These are phyloP conservation scores for Epichloe glyceriae DNA, from an alignment of 2,329 filamentous ascomycete species.

Conservation along the genomic window DNA sequence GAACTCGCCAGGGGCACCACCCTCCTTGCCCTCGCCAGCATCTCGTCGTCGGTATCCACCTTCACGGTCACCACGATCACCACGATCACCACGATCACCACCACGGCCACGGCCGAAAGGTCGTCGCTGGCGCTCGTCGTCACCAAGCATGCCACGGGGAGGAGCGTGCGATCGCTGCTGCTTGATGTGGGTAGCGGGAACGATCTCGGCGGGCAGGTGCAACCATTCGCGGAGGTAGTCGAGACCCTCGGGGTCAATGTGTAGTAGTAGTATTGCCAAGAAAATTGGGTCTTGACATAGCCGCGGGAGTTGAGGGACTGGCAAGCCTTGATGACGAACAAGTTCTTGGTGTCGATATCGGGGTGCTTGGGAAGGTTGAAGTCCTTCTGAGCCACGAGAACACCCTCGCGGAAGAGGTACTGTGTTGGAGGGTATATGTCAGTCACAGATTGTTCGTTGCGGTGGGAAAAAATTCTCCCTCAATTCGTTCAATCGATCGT, in stretches of 20 bases:
- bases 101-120: conserved; percentile 72
- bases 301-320: conserved; percentile 97
- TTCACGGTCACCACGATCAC: conserved; percentile 67
- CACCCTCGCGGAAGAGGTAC: conserved; percentile 92
- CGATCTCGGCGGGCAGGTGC: conserved; percentile 97
- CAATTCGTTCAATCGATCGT: conserved; percentile 2
- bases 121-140: conserved; percentile 68
- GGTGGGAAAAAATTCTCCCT: background rate
- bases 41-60: conserved; percentile 90
- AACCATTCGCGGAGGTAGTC: conserved; percentile 99
- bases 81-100: conserved; percentile 35
- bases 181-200: conserved; percentile 99
- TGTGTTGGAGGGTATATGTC: conserved; percentile 22
- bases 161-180: conserved; percentile 97
- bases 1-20: conserved; percentile 83
- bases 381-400: conserved; percentile 98
- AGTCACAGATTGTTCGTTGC: conserved; percentile 8
- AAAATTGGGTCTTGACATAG: conserved; percentile 99
- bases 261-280: conserved; percentile 99
- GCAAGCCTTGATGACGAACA: conserved; percentile 97
- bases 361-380: conserved; percentile 95
- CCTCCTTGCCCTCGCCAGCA: conserved; percentile 77
- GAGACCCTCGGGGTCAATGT: conserved; percentile 97
- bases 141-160: conserved; percentile 96
- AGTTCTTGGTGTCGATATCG: conserved; percentile 99